Evolutionary conservation across 768 basidiomycete species (phyloP), one percentile per base, ranked within the genome.

Genomic region (Leucocoprinus leucothites): DNA sequence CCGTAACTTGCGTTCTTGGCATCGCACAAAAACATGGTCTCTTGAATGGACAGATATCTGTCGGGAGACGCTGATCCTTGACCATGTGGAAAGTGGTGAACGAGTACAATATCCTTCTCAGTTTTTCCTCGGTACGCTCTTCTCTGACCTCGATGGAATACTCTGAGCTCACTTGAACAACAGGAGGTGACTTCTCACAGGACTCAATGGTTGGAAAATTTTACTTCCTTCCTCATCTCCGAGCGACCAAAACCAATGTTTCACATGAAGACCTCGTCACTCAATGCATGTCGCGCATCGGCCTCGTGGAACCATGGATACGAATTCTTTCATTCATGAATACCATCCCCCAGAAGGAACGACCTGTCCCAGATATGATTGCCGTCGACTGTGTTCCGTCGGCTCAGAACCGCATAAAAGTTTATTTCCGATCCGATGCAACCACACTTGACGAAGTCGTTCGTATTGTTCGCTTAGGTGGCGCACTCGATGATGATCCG

Each of bases 21-120:
- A 58, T 31, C 36, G 51, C 6, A 53, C 51, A 9, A 52, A 53
- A 14, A 21, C 51, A 7, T 53, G 54, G 44, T 57, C 55, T 19
- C 58, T 57, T n/a, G 60, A 61, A 14, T 61, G 60, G 60, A 42
- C 58, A 7, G 43, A 61, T 16, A 48, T 61, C 35, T 61, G 60
- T 31, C 48, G 58, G 14, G 48, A 59, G 13, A 61, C 56, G 13
- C 38, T 61, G 18, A 51, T 54, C 18, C 50, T 43, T 19, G 54
- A 49, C 46, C 51, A 48, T 13, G 50, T 25, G 26, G 58, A 40
- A 34, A n/a, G 38, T 4, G 43, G 44, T 9, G 46, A 51, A 19
- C 19, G 41, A 6, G 54, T 47, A 14, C 26, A 56, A 9, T 56
- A 56, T 35, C 47, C 55, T 16, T 58, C 58, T 34, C 50, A 57